Conservation (phyloP, 305 asterid species). For the Caryopteris hybrid region DNA sequence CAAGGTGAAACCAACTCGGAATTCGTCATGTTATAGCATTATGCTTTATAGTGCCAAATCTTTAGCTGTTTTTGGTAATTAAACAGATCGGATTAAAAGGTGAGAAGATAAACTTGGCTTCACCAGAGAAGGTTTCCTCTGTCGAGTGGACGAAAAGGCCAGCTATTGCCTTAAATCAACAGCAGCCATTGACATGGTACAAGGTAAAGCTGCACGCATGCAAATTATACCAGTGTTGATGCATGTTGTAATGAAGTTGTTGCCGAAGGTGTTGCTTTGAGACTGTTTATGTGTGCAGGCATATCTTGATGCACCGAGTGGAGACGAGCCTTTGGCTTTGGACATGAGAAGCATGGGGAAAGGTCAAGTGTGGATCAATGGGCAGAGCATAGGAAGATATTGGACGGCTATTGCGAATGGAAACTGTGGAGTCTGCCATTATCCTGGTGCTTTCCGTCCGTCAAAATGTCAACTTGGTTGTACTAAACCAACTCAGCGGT, state of each 20-base stretch:
- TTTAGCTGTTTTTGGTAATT: no score
- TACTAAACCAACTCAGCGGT: slow-evolving; percentile 59
- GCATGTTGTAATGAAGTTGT: neutral
- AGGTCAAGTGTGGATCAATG: slow-evolving; percentile 87
- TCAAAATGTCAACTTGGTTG: slow-evolving; percentile 75
- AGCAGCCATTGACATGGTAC: slow-evolving; percentile 55
- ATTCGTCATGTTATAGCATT: neutral
- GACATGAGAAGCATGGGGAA: slow-evolving; percentile 82
- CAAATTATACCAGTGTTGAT: neutral
- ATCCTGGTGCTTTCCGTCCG: slow-evolving; percentile 43
- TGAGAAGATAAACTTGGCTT: slow-evolving; percentile 50
- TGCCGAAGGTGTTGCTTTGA: neutral
- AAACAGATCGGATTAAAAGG: slow-evolving; percentile 63
- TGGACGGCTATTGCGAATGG: slow-evolving; percentile 60
- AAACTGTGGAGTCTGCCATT: slow-evolving; percentile 48
- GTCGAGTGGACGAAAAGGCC: slow-evolving; percentile 55
- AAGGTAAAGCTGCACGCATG: slow-evolving; percentile 38
- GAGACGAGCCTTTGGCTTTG: slow-evolving; percentile 70
- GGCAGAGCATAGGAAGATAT: slow-evolving; percentile 79
- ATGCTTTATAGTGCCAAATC: no score
- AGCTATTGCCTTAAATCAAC: slow-evolving; percentile 34
- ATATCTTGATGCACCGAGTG: slow-evolving; percentile 60
- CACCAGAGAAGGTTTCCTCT: slow-evolving; percentile 38
- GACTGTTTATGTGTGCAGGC: slow-evolving; percentile 34
- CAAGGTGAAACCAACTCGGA: slow-evolving; percentile 38